These are phyloP conservation scores for Rhizoclosmatium globosum DNA, from an alignment of 192 early-diverging fungal species.

Conservation along the genomic window DNA sequence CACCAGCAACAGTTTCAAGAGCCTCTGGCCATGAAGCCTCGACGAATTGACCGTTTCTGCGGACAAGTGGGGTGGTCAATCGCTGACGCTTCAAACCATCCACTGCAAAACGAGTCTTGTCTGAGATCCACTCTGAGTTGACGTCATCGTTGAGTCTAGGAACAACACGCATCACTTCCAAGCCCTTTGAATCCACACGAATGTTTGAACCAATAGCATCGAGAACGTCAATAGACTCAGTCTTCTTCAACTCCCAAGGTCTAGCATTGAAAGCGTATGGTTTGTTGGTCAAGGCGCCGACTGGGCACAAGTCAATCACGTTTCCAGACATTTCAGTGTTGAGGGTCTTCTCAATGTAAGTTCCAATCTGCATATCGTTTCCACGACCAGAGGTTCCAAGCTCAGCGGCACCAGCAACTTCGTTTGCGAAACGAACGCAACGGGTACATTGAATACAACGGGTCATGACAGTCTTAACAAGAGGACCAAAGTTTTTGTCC, in stretches of 20 bases:
- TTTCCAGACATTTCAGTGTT: slow-evolving; percentile 96
- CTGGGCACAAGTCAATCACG: slow-evolving; percentile 97
- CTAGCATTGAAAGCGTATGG: slow-evolving; percentile 93
- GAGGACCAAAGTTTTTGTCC: slow-evolving; percentile 96
- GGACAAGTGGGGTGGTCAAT: slow-evolving; percentile 90
- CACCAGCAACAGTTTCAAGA: slow-evolving; percentile 72
- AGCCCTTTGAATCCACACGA: slow-evolving; percentile 93
- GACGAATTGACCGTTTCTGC: slow-evolving; percentile 83
- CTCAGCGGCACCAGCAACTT: slow-evolving; percentile 94
- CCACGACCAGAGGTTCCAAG: slow-evolving; percentile 95
- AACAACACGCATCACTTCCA: slow-evolving; percentile 95
- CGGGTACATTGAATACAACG: slow-evolving; percentile 99
- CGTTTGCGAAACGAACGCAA: slow-evolving; percentile 98
- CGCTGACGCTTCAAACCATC: slow-evolving; percentile 97
- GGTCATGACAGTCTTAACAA: slow-evolving; percentile 97
- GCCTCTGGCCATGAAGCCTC: slow-evolving; percentile 89
- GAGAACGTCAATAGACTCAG: slow-evolving; percentile 93
- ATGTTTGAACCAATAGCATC: slow-evolving; percentile 97
- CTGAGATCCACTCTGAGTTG: slow-evolving; percentile 99
- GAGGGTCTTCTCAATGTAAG: slow-evolving; percentile 90
- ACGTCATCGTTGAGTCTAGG: slow-evolving; percentile 97
- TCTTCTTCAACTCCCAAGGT: slow-evolving; percentile 97
- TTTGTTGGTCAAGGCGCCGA: slow-evolving; percentile 96
- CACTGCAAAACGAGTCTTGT: slow-evolving; percentile 94
- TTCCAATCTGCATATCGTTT: slow-evolving; percentile 98